Percentiles rank a stretch among this genome's conserved stretches.
Conservation (phyloP, 2,329 filamentous ascomycete genomes). For the Aspergillus intermedius region DNA sequence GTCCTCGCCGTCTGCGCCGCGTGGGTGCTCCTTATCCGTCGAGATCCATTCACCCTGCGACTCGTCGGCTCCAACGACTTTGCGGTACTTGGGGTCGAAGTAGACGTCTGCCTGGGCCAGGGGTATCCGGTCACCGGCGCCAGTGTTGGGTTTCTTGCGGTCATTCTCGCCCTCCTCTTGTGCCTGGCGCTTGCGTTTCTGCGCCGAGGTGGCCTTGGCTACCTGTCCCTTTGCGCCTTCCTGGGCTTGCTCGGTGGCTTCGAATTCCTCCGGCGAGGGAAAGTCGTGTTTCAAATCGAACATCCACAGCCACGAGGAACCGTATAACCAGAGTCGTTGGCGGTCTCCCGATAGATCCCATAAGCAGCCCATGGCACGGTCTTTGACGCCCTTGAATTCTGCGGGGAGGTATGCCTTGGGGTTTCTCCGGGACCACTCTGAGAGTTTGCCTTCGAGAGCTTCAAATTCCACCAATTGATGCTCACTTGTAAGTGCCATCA, state of each 20-base stretch:
- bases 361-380: constrained; percentile 73
- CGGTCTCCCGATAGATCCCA: constrained; percentile 61
- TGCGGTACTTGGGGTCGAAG: constrained; percentile 44
- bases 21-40: constrained; percentile 23
- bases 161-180: constrained; percentile 37
- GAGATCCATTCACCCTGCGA: constrained; percentile 29
- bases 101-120: constrained; percentile 38
- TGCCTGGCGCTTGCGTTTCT: constrained; percentile 40
- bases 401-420: constrained; percentile 66
- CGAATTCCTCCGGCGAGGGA: constrained; percentile 28
- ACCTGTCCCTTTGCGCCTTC: constrained; percentile 20
- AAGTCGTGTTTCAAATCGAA: constrained; percentile 74
- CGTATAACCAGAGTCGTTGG: constrained; percentile 80
- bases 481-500: constrained; percentile 57
- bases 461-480: constrained; percentile 73
- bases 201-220: constrained; percentile 16
- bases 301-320: constrained; percentile 83
- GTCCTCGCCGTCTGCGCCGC: constrained; percentile 19
- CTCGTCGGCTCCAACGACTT: constrained; percentile 37
- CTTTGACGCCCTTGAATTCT: constrained; percentile 66
- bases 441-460: constrained; percentile 66
- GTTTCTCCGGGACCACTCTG: constrained; percentile 80
- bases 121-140: constrained; percentile 50
- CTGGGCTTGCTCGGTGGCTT: constrained; percentile 15
- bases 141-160: constrained; percentile 42